Percentiles rank a stretch among this genome's conserved stretches.
Evolutionary conservation across 495 filamentous ascomycete genomes (phyloP).

Genomic region (Choiromyces venosus): DNA sequence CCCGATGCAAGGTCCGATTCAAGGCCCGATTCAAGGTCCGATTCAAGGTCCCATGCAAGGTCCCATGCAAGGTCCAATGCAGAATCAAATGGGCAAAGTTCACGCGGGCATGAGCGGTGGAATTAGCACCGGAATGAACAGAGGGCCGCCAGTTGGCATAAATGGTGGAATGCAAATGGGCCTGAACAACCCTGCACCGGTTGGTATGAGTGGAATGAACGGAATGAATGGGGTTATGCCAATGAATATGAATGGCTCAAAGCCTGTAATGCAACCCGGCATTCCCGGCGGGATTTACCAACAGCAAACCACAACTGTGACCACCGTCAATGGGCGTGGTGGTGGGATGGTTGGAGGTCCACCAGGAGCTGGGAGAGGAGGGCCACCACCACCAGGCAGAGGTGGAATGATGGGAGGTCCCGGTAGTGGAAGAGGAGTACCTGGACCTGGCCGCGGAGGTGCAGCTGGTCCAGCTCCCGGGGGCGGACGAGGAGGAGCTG

Average conservation of each 20-base stretch:
- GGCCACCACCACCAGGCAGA: neutral
- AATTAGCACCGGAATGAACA: neutral
- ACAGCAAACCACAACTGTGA: neutral
- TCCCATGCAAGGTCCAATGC: neutral
- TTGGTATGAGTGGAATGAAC: neutral
- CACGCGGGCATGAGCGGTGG: neutral
- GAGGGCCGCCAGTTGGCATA: neutral
- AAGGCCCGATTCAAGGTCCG: neutral
- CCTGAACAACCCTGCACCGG: neutral
- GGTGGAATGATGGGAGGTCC: slow-evolving; percentile 3
- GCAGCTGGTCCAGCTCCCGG: neutral
- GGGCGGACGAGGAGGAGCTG: neutral
- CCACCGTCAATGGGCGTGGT: neutral
- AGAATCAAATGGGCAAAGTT: neutral
- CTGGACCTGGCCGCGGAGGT: neutral
- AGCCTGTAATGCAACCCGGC: neutral
- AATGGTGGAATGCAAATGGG: neutral
- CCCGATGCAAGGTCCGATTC: neutral
- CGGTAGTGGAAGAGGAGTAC: slow-evolving; percentile 6
- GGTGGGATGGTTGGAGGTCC: neutral
- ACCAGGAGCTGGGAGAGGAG: neutral
- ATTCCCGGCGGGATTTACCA: neutral
- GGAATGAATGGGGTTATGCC: neutral
- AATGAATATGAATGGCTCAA: neutral
- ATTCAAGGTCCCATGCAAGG: neutral